These are phyloP conservation scores for Sophora flavescens DNA, from an alignment of 306 rosid species.

Conservation along the genomic window DNA sequence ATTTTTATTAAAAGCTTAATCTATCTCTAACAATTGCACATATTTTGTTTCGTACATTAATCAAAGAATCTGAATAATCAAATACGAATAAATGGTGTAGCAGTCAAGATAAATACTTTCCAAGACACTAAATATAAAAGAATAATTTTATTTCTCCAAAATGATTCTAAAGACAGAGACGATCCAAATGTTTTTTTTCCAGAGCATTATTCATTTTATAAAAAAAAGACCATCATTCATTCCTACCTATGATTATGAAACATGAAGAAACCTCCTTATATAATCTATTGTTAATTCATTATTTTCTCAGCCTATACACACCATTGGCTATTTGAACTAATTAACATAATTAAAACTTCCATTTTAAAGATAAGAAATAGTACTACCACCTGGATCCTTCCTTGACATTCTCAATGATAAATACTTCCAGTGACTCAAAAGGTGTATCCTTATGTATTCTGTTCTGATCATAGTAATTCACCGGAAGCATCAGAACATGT, in stretches of 20 bases:
- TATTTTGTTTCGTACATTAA: too few species aligned
- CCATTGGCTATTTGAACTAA: slow-evolving; percentile 28
- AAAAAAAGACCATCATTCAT: not conserved
- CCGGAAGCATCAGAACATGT: slow-evolving; percentile 77
- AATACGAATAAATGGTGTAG: too few species aligned
- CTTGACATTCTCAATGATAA: slow-evolving; percentile 79
- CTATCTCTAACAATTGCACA: too few species aligned
- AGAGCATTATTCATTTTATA: not conserved
- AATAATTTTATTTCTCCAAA: too few species aligned
- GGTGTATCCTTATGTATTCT: slow-evolving; percentile 58
- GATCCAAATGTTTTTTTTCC: not conserved
- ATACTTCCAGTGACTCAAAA: slow-evolving; percentile 75
- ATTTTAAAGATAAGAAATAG: slow-evolving; percentile 33
- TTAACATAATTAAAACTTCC: not conserved
- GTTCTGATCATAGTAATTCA: slow-evolving; percentile 77
- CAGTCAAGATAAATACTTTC: too few species aligned
- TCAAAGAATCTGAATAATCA: too few species aligned
- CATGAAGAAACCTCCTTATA: not conserved
- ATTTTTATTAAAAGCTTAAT: too few species aligned
- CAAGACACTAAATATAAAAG: too few species aligned
- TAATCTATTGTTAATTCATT: slow-evolving; percentile 10
- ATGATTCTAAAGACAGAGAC: not conserved
- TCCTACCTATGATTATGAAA: not conserved
- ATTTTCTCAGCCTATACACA: slow-evolving; percentile 20
- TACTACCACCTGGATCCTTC: slow-evolving; percentile 83